Evolutionary conservation across 441 rosid species (phyloP).

Genomic region (Raphanus hybrid): DNA sequence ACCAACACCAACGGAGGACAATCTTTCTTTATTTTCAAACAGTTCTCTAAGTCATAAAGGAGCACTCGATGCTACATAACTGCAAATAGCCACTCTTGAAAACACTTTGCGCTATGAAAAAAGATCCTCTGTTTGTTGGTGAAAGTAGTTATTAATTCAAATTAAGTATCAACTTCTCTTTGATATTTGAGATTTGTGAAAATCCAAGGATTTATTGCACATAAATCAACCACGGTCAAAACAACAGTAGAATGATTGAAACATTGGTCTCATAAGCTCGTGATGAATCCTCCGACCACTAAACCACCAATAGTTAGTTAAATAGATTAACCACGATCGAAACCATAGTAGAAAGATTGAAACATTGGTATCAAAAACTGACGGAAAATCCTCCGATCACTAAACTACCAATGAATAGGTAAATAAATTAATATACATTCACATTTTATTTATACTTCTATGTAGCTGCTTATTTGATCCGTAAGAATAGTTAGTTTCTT

Average conservation of each 20-base stretch:
- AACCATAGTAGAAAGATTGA: not conserved
- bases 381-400: not conserved
- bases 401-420: too few species aligned
- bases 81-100: too few species aligned
- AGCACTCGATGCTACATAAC: too few species aligned
- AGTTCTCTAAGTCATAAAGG: too few species aligned
- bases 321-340: not conserved
- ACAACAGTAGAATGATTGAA: not conserved
- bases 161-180: not conserved
- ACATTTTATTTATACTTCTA: too few species aligned
- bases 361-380: not conserved
- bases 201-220: not conserved
- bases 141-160: not conserved
- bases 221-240: not conserved
- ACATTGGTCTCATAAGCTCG: constrained; percentile 2
- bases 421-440: too few species aligned
- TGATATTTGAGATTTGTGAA: not conserved
- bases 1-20: too few species aligned
- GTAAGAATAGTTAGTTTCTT: too few species aligned
- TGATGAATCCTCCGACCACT: not conserved
- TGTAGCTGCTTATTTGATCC: too few species aligned
- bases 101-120: too few species aligned
- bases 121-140: too few species aligned
- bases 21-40: too few species aligned
- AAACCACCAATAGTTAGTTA: not conserved